Evolutionary conservation across 768 basidiomycete species (phyloP).

Genomic region (Mrakia hoshinonis): DNA sequence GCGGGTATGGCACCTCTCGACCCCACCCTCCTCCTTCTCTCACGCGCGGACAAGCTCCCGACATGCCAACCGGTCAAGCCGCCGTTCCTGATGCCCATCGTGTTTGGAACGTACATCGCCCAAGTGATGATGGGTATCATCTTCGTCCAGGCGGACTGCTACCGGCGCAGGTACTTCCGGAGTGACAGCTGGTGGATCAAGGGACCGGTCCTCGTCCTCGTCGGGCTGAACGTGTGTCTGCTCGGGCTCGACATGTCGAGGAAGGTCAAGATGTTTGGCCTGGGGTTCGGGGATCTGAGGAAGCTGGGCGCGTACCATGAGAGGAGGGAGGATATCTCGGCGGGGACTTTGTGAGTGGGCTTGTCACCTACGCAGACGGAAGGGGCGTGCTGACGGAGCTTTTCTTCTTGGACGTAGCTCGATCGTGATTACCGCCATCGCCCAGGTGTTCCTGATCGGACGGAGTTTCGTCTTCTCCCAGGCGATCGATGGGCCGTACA

Average conservation of each 20-base stretch:
- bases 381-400: neutral
- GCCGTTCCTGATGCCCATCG: neutral
- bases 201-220: neutral
- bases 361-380: neutral
- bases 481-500: neutral
- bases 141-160: neutral
- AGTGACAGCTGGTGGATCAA: neutral
- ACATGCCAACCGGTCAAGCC: neutral
- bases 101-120: neutral
- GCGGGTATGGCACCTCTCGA: too few species aligned
- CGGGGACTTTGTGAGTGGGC: neutral
- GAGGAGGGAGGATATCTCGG: neutral
- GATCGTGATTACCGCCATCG: neutral
- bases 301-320: neutral
- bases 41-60: neutral
- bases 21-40: too few species aligned
- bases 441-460: neutral
- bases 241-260: neutral
- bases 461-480: neutral
- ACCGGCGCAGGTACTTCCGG: neutral
- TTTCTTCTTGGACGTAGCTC: neutral
- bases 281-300: neutral
- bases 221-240: neutral
- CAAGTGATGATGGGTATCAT: neutral
- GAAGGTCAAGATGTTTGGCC: neutral